A percentile compares a stretch with the other conserved stretches of the same genome.
phyloP scores from a whole-genome alignment of 495 filamentous ascomycete genomes.

The Lichenothelia convexa region DNA sequence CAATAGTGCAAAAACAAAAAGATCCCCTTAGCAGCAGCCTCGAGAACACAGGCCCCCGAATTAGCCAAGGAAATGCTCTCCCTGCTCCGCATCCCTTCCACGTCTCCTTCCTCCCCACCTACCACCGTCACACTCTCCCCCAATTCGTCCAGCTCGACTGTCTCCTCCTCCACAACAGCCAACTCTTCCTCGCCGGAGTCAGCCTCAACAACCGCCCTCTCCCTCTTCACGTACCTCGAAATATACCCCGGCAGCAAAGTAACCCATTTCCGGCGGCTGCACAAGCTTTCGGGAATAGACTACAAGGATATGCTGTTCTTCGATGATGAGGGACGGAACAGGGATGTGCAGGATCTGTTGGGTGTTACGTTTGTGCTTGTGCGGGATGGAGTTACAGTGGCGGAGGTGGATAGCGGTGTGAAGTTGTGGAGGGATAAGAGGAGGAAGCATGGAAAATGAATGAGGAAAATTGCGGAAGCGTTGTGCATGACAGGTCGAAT shows the following conservation, averaged over 20 bases:
- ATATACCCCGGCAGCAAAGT: slow-evolving; percentile 83
- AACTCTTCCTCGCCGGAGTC: slow-evolving; percentile 1
- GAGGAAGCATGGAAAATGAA: too few relatives aligned
- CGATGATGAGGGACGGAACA: slow-evolving; percentile 79
- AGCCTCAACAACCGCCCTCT: slow-evolving; percentile 37
- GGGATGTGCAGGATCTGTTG: slow-evolving; percentile 59
- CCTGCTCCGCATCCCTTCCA: slow-evolving; percentile 44
- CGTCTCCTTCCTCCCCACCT: slow-evolving; percentile 23
- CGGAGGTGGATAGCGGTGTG: slow-evolving; percentile 65
- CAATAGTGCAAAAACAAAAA: slow-evolving; percentile 19
- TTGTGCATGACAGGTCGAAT: too few relatives aligned
- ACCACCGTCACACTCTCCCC: too few relatives aligned
- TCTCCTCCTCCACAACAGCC: slow-evolving; percentile 3
- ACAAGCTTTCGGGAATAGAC: slow-evolving; percentile 42
- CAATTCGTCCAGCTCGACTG: too few relatives aligned
- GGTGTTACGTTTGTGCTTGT: slow-evolving; percentile 75
- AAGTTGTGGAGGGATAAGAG: slow-evolving; percentile 64
- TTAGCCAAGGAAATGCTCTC: slow-evolving; percentile 66
- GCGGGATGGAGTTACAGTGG: slow-evolving; percentile 56
- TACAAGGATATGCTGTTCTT: slow-evolving; percentile 91
- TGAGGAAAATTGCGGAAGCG: too few relatives aligned
- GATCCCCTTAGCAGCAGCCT: slow-evolving; percentile 57
- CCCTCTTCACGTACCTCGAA: slow-evolving; percentile 71
- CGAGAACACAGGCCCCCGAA: slow-evolving; percentile 66
- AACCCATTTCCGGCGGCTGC: slow-evolving; percentile 58